Evolutionary conservation across 768 basidiomycete genomes (phyloP).

Genomic region (Rhodotorula diobovata): DNA sequence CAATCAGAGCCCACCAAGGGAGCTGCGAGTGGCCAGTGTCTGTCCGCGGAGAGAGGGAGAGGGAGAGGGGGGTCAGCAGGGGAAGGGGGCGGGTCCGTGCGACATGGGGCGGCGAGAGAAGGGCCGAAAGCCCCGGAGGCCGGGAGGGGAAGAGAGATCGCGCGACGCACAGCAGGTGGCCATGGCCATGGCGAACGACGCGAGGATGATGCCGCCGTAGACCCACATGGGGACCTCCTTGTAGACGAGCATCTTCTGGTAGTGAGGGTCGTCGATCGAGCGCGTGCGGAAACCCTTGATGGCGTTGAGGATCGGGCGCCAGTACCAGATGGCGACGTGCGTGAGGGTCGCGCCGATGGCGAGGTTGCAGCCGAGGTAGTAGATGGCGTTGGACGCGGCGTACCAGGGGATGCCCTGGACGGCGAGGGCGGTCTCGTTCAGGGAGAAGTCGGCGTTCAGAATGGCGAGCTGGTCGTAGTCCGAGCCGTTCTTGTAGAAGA

Average conservation of each 20-base stretch:
- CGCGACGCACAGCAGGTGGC: conserved; percentile 29
- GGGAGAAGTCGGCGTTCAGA: conserved; percentile 40
- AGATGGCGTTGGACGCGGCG: conserved; percentile 15
- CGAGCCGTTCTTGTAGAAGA: conserved; percentile 43
- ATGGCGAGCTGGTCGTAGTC: conserved; percentile 42
- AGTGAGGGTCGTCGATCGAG: conserved; percentile 27
- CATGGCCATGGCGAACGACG: conserved; percentile 39
- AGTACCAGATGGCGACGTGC: conserved; percentile 36
- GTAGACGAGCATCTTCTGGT: conserved; percentile 11
- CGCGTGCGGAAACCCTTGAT: conserved; percentile 33
- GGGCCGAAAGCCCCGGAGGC: too few relatives aligned
- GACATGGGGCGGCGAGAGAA: too few relatives aligned
- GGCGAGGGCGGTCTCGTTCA: conserved; percentile 40
- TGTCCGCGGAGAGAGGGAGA: too few relatives aligned
- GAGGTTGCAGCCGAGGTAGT: conserved; percentile 41
- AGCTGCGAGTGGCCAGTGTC: conserved; percentile 34
- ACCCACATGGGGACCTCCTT: conserved; percentile 41
- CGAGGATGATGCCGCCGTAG: conserved; percentile 39
- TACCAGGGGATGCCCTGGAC: conserved; percentile 29
- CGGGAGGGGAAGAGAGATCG: too few relatives aligned
- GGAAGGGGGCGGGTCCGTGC: too few relatives aligned
- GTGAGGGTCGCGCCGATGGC: conserved; percentile 44
- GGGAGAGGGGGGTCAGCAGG: background rate
- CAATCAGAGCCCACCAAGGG: conserved; percentile 49
- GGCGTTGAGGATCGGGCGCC: conserved; percentile 25